Percentiles rank a stretch among this genome's conserved stretches.
phyloP scores from a whole-genome alignment of 2,329 filamentous ascomycete species.

The Ophiostoma tasmaniense region DNA sequence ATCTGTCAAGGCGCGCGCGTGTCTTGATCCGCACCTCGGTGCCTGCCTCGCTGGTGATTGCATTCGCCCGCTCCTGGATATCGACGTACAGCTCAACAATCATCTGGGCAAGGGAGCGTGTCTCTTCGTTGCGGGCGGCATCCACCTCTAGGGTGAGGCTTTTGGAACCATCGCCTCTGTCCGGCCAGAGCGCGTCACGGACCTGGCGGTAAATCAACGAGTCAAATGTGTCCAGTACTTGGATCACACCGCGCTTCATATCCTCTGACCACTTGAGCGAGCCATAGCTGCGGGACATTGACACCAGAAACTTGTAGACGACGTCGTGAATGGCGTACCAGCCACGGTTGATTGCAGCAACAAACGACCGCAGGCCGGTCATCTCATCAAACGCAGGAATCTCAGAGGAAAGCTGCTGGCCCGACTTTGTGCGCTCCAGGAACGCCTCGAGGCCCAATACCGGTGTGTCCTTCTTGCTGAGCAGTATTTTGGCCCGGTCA shows the following conservation, averaged over 20 bases:
- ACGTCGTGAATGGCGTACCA: conserved; percentile 51
- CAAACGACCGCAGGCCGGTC: conserved; percentile 45
- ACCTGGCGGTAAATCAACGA: conserved; percentile 38
- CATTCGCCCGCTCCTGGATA: conserved; percentile 47
- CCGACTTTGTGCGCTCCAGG: conserved; percentile 53
- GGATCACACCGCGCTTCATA: conserved; percentile 48
- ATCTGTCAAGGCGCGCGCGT: conserved; percentile 41
- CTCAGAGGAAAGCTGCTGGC: conserved; percentile 41
- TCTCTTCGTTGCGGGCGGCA: conserved; percentile 17
- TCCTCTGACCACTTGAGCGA: conserved; percentile 49
- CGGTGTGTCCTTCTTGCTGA: conserved; percentile 45
- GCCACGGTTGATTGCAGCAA: conserved; percentile 37
- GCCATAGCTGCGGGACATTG: conserved; percentile 43
- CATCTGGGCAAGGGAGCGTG: conserved; percentile 46
- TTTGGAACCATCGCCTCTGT: background rate
- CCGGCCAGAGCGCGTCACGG: conserved; percentile 28
- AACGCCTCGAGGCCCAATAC: conserved; percentile 51
- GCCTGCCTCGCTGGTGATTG: conserved; percentile 43
- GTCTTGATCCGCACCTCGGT: conserved; percentile 40
- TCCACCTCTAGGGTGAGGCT: background rate
- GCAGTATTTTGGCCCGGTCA: conserved; percentile 43
- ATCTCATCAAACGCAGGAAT: conserved; percentile 43
- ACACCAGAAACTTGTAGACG: conserved; percentile 49
- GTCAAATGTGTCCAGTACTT: conserved; percentile 48
- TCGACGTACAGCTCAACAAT: conserved; percentile 55